Evolutionary conservation across 192 early-diverging fungal species (phyloP).

Genomic region (Linnemannia zychae): DNA sequence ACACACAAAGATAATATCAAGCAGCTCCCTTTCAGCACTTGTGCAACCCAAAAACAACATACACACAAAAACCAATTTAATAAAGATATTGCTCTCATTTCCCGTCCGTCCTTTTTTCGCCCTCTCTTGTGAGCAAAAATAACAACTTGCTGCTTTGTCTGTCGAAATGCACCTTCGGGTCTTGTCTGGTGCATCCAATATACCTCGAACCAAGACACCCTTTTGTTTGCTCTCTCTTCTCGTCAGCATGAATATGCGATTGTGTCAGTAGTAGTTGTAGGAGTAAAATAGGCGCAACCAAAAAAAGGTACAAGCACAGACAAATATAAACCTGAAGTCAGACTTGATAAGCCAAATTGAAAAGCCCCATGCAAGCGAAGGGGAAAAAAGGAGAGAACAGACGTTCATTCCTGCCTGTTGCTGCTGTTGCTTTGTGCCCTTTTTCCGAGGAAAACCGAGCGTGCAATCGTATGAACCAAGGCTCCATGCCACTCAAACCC

Average conservation of each 20-base stretch:
- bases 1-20: no score
- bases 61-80: conserved; percentile 25
- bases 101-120: conserved; percentile 3
- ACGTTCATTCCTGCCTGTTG: background rate
- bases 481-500: background rate
- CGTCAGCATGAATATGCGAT: background rate
- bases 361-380: background rate
- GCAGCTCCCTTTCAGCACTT: background rate
- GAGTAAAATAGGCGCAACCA: background rate
- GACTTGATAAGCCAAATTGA: background rate
- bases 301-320: background rate
- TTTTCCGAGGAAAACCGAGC: background rate
- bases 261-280: background rate
- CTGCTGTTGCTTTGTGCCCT: background rate
- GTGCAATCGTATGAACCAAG: background rate
- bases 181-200: conserved; percentile 9
- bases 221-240: background rate
- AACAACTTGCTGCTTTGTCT: background rate
- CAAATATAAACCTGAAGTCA: background rate
- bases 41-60: conserved; percentile 17
- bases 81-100: conserved; percentile 33
- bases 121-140: conserved; percentile 8
- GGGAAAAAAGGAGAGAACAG: background rate
- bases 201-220: conserved; percentile 3
- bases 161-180: background rate